Conservation (phyloP, 140 eudicot genomes). For the Cichorium intybus region DNA sequence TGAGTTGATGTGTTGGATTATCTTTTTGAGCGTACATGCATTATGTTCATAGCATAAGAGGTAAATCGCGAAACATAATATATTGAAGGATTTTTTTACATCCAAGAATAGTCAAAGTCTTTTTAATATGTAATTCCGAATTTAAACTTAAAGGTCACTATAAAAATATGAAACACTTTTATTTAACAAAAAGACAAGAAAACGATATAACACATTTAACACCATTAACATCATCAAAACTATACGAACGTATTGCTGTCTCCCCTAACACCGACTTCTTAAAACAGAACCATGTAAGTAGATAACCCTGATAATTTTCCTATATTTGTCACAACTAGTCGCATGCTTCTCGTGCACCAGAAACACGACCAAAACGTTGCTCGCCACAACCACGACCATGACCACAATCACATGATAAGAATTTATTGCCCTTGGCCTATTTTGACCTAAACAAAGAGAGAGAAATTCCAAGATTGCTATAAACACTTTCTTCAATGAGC, state of each 20-base stretch:
- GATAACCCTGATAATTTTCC: background rate
- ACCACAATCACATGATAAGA: conserved; percentile 16
- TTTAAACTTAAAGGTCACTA: too few species aligned
- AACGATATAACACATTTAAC: background rate
- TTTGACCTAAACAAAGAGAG: conserved; percentile 13
- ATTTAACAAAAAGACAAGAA: background rate
- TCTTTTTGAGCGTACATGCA: too few species aligned
- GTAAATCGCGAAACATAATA: too few species aligned
- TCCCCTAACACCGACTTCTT: background rate
- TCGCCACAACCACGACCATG: conserved; percentile 2
- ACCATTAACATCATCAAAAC: background rate
- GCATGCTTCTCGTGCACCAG: background rate
- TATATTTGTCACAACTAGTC: conserved; percentile 5
- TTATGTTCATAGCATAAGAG: too few species aligned
- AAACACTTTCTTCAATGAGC: conserved; percentile 6
- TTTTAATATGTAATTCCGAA: background rate
- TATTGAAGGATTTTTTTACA: too few species aligned
- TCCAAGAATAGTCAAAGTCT: too few species aligned
- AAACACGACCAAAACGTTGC: conserved; percentile 2
- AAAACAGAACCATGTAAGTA: conserved; percentile 7
- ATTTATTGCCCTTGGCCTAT: conserved; percentile 11
- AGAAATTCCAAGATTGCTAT: background rate
- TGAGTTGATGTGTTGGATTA: background rate
- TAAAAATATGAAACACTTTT: background rate
- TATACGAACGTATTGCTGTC: conserved; percentile 5